Conservation (phyloP, 768 basidiomycete species). For the Pleurotus ostreatus region DNA sequence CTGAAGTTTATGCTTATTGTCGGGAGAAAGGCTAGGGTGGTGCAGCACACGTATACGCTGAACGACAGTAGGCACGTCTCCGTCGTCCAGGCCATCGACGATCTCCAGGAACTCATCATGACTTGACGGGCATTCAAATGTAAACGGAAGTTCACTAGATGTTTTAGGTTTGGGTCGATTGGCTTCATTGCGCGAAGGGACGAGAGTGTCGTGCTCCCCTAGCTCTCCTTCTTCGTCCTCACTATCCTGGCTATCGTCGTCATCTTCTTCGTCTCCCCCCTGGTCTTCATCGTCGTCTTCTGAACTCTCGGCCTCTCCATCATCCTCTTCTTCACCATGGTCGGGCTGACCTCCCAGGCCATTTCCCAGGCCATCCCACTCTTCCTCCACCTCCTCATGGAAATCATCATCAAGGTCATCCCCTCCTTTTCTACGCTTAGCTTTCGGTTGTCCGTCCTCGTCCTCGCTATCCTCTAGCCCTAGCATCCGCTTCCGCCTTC, state of each 20-base stretch:
- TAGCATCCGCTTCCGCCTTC: slow-evolving; percentile 77
- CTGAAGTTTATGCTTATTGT: slow-evolving; percentile 91
- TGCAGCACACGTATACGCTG: slow-evolving; percentile 89
- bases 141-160: slow-evolving; percentile 74
- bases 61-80: slow-evolving; percentile 74
- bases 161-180: slow-evolving; percentile 26
- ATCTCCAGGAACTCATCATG: slow-evolving; percentile 92
- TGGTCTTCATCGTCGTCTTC: slow-evolving; percentile 40
- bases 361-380: slow-evolving; percentile 36
- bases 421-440: slow-evolving; percentile 56
- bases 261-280: slow-evolving; percentile 25
- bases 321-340: slow-evolving; percentile 33
- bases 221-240: slow-evolving; percentile 32
- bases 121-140: slow-evolving; percentile 81
- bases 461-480: slow-evolving; percentile 71
- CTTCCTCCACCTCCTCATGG: slow-evolving; percentile 38
- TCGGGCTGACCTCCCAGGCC: slow-evolving; percentile 31
- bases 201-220: slow-evolving; percentile 42
- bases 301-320: slow-evolving; percentile 30
- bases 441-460: slow-evolving; percentile 50
- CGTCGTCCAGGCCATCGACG: slow-evolving; percentile 62
- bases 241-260: slow-evolving; percentile 23
- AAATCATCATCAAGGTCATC: slow-evolving; percentile 96
- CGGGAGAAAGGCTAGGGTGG: slow-evolving; percentile 87
- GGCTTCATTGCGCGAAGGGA: slow-evolving; percentile 20